phyloP scores from a whole-genome alignment of 2,329 filamentous ascomycete species.

The Venturia carpophila region DNA sequence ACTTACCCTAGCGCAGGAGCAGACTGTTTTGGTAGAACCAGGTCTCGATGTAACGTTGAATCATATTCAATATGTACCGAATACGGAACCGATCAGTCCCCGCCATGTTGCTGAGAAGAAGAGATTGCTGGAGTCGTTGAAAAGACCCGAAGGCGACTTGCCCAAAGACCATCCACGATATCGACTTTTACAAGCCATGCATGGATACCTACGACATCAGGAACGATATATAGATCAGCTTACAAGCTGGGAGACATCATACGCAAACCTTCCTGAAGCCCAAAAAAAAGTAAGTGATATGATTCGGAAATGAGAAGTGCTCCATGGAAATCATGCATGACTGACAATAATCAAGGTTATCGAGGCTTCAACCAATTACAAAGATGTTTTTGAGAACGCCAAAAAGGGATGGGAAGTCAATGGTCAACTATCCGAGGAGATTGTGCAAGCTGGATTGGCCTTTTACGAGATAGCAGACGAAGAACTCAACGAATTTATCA shows the following conservation, averaged over 20 bases:
- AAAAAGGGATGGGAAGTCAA: slow-evolving; percentile 6
- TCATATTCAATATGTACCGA: slow-evolving; percentile 5
- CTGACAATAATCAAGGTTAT: slow-evolving; percentile 2
- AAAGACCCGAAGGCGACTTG: not conserved
- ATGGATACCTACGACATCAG: slow-evolving; percentile 12
- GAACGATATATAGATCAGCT: slow-evolving; percentile 13
- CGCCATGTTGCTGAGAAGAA: slow-evolving; percentile 13
- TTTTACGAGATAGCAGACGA: slow-evolving; percentile 10
- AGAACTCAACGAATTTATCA: slow-evolving; percentile 9
- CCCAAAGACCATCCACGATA: slow-evolving; percentile 5
- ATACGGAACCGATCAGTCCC: not conserved
- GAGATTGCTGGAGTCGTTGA: not conserved
- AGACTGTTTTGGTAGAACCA: not conserved
- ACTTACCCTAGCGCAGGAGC: slow-evolving; percentile 1
- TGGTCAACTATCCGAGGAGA: not conserved
- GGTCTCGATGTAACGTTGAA: slow-evolving; percentile 10
- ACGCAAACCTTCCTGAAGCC: slow-evolving; percentile 3
- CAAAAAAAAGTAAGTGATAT: slow-evolving; percentile 11
- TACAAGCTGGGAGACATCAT: slow-evolving; percentile 4
- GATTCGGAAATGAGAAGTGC: too few relatives aligned
- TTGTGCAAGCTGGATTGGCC: slow-evolving; percentile 7
- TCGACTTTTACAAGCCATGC: slow-evolving; percentile 7
- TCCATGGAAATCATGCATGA: too few relatives aligned
- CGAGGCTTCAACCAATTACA: slow-evolving; percentile 9
- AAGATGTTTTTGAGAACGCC: slow-evolving; percentile 5